Evolutionary conservation across 139 green algal genomes (phyloP).

Genomic region (Coelastrella sp.): DNA sequence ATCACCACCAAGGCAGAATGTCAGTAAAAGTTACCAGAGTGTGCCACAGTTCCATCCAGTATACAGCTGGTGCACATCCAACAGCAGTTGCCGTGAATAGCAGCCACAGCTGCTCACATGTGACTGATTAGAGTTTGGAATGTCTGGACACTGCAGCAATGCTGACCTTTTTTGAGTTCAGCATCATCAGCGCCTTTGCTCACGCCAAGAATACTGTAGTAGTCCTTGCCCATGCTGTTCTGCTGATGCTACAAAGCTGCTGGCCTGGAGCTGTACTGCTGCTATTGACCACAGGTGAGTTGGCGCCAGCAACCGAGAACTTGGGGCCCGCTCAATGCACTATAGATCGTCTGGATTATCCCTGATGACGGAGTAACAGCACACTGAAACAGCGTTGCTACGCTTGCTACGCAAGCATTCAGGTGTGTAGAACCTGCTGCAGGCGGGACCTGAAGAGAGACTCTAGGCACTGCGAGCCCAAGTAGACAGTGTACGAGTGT

Average conservation of each 20-base stretch:
- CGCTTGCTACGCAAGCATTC: neutral
- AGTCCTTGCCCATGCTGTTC: conserved; percentile 83
- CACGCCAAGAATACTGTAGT: conserved; percentile 87
- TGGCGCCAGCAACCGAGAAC: neutral
- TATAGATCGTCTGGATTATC: too few relatives aligned
- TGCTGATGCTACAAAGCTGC: neutral
- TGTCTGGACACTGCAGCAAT: neutral
- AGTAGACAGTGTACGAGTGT: neutral
- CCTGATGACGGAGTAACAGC: too few relatives aligned
- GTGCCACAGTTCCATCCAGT: too few relatives aligned
- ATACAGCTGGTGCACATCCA: too few relatives aligned
- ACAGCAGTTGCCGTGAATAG: too few relatives aligned
- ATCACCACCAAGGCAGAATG: neutral
- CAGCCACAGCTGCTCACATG: neutral
- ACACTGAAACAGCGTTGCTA: neutral
- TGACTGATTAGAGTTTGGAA: neutral
- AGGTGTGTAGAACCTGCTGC: neutral
- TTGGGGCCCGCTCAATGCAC: too few relatives aligned
- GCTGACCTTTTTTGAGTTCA: conserved; percentile 88
- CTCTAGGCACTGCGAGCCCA: neutral
- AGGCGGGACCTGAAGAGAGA: neutral
- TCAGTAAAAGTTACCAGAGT: too few relatives aligned
- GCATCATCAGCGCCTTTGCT: conserved; percentile 73
- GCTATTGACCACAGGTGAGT: neutral
- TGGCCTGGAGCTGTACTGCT: conserved; percentile 7